A percentile compares a stretch with the other conserved stretches of the same genome.
phyloP scores from a whole-genome alignment of 441 rosid genomes.

The Flueggea neowawraea region DNA sequence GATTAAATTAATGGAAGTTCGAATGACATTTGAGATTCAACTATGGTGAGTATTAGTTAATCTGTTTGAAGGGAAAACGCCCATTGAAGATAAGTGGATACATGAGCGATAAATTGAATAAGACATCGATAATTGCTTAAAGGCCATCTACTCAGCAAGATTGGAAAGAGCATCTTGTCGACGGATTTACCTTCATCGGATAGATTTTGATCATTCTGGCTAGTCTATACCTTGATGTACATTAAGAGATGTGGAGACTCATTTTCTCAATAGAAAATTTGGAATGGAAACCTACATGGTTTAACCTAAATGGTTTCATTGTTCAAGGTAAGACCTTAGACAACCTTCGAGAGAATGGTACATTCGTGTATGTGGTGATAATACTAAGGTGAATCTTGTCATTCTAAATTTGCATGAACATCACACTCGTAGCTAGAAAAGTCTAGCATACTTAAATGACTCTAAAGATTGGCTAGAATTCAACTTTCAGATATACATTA shows the following conservation, averaged over 20 bases:
- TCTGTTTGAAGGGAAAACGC: background rate
- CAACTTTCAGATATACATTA: too few species aligned
- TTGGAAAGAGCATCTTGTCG: background rate
- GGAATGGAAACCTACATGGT: background rate
- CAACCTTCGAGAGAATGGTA: too few species aligned
- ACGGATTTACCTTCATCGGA: background rate
- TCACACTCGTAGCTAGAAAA: too few species aligned
- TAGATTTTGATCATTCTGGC: background rate
- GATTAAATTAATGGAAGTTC: background rate
- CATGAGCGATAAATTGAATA: background rate
- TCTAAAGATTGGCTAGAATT: too few species aligned
- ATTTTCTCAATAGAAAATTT: background rate
- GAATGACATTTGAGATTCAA: background rate
- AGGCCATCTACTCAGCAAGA: too few species aligned
- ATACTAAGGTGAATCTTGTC: too few species aligned
- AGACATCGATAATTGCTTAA: background rate
- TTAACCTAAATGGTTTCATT: background rate
- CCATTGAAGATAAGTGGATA: background rate
- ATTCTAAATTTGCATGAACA: too few species aligned
- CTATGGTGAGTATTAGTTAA: background rate
- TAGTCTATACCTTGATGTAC: background rate
- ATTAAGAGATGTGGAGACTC: background rate
- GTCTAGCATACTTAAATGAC: too few species aligned
- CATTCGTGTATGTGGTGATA: too few species aligned
- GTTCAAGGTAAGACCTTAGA: background rate